Base-by-base conservation (phyloP, 495 filamentous ascomycete genomes). In the Penicillium antarcticum region DNA sequence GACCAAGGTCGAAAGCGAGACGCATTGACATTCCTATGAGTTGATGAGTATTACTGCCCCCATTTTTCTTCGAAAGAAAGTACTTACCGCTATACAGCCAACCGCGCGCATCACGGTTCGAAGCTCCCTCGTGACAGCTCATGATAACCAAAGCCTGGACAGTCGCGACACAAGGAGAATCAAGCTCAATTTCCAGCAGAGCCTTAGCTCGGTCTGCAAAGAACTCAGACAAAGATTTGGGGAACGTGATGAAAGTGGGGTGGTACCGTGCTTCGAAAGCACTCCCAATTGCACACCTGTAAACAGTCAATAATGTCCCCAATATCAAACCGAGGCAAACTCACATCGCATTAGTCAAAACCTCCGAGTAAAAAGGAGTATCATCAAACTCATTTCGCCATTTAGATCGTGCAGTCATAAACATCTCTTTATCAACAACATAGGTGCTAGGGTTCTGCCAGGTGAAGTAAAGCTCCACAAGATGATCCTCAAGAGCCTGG, bases 401-500 rank as follows among this genome's bases (percentile, higher is more conserved):
- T 31, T 71, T 72, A 12, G 51, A 52, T 21, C 73, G 57, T 16
- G 73, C 71, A 23, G 55, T 66, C 59, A 70, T 65, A 39, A 65
- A 79, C 72, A 78, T 78, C 43, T 74, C 70, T 17, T 71, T 69
- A 45, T 80, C 72, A 5, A 80, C 75, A 5, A 77, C 68, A 42
- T 78, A 77, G 12, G 75, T 67, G 52, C 69, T 73, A 10, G 75
- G 67, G 24, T 79, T 76, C 53, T 80, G 69, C 77, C 77, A 80
- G 1, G 73, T 71, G 42, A 80, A 79, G 46, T 75, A 80, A 0
- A 80, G 67, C 47, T 78, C 67, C 11, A 73, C 60, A 1, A 80
- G 65, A 52, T 79, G 76, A 26, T 75, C 63, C 24, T 79, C 75
- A 34, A 78, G 38, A n/a, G 50, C 62, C 23, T 66, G 63, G 35